Conservation (phyloP, 129 eudicot species). For the Helianthus tuberosus region DNA sequence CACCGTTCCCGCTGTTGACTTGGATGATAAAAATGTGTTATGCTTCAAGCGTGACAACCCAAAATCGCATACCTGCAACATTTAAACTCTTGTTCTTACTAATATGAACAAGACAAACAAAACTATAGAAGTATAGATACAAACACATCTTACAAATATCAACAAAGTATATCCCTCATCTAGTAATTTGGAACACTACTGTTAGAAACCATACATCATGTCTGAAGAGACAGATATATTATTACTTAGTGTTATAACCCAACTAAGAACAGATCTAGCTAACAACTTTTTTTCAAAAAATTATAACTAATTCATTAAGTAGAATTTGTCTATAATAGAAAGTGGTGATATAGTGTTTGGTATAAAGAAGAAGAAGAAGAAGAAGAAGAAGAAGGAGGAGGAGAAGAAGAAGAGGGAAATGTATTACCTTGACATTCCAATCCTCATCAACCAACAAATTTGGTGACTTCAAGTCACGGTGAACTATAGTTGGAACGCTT, state of each 20-base stretch:
- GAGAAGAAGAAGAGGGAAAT: neutral
- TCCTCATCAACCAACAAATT: constrained; percentile 95
- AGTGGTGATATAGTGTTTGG: neutral
- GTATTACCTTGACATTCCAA: constrained; percentile 93
- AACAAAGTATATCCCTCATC: neutral
- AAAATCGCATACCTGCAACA: constrained; percentile 88
- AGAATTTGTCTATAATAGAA: neutral
- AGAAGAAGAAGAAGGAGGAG: neutral
- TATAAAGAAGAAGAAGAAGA: neutral
- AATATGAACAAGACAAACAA: constrained; percentile 3
- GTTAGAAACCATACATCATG: no score
- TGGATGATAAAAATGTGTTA: constrained; percentile 95
- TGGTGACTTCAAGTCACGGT: constrained; percentile 98
- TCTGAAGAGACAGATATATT: neutral
- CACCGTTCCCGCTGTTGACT: constrained; percentile 99
- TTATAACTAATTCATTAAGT: neutral
- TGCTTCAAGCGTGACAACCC: constrained; percentile 98
- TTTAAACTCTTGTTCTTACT: constrained; percentile 17
- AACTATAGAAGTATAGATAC: neutral
- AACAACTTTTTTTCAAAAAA: neutral
- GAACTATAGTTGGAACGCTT: constrained; percentile 96
- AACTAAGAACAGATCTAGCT: neutral
- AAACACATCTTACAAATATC: neutral
- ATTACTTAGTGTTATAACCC: neutral
- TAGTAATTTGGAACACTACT: neutral